Percentiles rank a stretch among this genome's conserved stretches.
phyloP scores from a whole-genome alignment of 495 filamentous ascomycete genomes.

The Penicillium longicatenatum region DNA sequence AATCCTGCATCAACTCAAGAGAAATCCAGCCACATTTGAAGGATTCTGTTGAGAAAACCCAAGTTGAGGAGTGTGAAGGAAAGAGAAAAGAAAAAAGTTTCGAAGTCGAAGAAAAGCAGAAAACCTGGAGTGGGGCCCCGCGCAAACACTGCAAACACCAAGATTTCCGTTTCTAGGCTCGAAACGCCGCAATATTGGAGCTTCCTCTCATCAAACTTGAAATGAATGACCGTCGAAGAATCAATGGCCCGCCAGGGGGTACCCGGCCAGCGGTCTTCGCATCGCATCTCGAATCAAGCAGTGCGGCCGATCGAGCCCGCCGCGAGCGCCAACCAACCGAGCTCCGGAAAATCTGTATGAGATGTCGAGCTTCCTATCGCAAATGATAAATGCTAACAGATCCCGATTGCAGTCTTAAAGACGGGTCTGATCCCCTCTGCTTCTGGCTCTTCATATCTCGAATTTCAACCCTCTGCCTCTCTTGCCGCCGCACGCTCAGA shows the following conservation, averaged over 20 bases:
- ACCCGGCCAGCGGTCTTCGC: slow-evolving; percentile 76
- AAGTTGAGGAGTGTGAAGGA: slow-evolving; percentile 29
- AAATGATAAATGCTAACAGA: slow-evolving; percentile 17
- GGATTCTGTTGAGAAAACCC: slow-evolving; percentile 11
- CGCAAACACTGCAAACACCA: slow-evolving; percentile 50
- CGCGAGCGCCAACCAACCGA: slow-evolving; percentile 63
- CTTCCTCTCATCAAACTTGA: slow-evolving; percentile 23
- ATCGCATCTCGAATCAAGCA: slow-evolving; percentile 40
- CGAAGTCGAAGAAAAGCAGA: slow-evolving; percentile 30
- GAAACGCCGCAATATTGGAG: slow-evolving; percentile 17
- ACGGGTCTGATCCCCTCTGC: slow-evolving; percentile 92
- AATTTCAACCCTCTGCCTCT: slow-evolving; percentile 66
- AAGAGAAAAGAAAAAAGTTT: slow-evolving; percentile 24
- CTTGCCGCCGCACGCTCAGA: slow-evolving; percentile 50
- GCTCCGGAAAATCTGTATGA: slow-evolving; percentile 82
- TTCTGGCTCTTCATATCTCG: slow-evolving; percentile 90
- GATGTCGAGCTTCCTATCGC: neutral
- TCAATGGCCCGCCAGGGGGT: slow-evolving; percentile 81
- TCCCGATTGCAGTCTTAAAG: slow-evolving; percentile 66
- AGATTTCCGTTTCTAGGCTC: slow-evolving; percentile 41
- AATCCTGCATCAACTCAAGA: slow-evolving; percentile 1
- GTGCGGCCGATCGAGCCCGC: slow-evolving; percentile 41
- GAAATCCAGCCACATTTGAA: slow-evolving; percentile 27
- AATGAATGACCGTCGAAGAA: slow-evolving; percentile 86
- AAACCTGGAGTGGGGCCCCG: slow-evolving; percentile 23